phyloP scores from a whole-genome alignment of 2,329 filamentous ascomycete species.

The Aureobasidium pullulans region DNA sequence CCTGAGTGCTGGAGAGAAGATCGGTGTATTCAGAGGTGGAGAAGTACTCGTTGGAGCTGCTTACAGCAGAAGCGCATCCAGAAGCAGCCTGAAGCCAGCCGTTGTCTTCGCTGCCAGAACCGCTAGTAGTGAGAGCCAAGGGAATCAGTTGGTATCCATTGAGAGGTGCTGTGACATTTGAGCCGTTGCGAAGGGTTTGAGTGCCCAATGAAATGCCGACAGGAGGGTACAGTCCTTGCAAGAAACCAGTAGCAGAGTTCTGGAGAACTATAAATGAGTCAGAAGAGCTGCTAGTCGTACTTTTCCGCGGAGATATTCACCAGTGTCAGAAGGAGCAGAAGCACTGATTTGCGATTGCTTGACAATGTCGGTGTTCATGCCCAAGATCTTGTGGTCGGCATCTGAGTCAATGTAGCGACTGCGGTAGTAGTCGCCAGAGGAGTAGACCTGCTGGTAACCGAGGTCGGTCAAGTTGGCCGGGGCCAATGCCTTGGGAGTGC shows the following conservation, averaged over 20 bases:
- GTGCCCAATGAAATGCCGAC: constrained; percentile 44
- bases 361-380: constrained; percentile 59
- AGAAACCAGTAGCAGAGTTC: constrained; percentile 69
- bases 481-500: constrained; percentile 67
- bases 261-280: constrained; percentile 53
- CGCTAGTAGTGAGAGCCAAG: constrained; percentile 53
- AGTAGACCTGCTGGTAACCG: constrained; percentile 68
- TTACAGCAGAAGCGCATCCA: constrained; percentile 47
- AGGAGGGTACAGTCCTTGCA: constrained; percentile 83
- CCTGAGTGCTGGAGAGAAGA: constrained; percentile 41
- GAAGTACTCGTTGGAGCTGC: constrained; percentile 55
- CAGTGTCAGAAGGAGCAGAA: constrained; percentile 59
- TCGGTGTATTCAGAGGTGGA: constrained; percentile 41
- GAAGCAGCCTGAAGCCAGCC: constrained; percentile 53
- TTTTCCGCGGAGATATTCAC: not conserved
- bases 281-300: not conserved
- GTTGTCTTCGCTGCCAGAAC: constrained; percentile 35
- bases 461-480: constrained; percentile 70
- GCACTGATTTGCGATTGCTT: constrained; percentile 63
- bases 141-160: constrained; percentile 80
- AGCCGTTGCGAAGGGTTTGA: constrained; percentile 65
- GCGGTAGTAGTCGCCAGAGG: constrained; percentile 68
- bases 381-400: constrained; percentile 54
- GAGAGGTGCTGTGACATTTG: constrained; percentile 58
- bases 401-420: constrained; percentile 61